Evolutionary conservation across 352 stramenopile species (phyloP), one percentile per base, ranked within the genome.

Genomic region (Phytophthora cactorum): DNA sequence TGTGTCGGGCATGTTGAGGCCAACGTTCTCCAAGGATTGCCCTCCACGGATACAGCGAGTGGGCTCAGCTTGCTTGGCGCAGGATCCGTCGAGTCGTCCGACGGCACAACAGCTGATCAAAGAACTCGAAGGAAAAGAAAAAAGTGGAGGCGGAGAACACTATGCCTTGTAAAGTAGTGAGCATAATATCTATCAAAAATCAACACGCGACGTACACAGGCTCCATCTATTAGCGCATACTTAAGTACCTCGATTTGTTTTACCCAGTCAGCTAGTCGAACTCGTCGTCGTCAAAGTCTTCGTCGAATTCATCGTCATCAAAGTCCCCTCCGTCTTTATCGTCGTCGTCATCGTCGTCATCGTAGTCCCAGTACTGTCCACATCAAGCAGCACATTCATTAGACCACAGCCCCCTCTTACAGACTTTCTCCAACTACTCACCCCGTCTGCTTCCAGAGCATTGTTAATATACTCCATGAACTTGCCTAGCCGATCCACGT

Each of bases 381-480:
- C 22, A 22, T 22, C 22, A 22, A 22, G 0, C 43, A 12, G 68
- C 52, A 49, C 45, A 28, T 53, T 1, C 52, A 31, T 50, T 27
- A 46, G 27, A 38, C 22, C 22, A 22, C 22, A 22, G 22, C 22
- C 22, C 22, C 29, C 15, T 7, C 44, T 15, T 12, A 5, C 12
- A 46, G 27, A 52, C 51, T 39, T 5, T 25, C 61, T 36, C 15
- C 4, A 2, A 43, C 12, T 9, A 62, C 68, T 58, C 61, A 90
- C 81, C 43, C 77, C 79, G 41, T 90, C 81, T 34, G 73, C 71
- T 44, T 75, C 74, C 32, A 90, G 59, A 11, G 81, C 79, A 22
- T 71, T 52, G 64, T 90, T 90, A 39, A 90, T 70, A 57, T 87
- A 90, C 38, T 68, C 39, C 77, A 90, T 88, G 49, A 90, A 86